These are phyloP conservation scores for Mycena kentingensis DNA, from an alignment of 768 basidiomycete species.

Conservation along the genomic window DNA sequence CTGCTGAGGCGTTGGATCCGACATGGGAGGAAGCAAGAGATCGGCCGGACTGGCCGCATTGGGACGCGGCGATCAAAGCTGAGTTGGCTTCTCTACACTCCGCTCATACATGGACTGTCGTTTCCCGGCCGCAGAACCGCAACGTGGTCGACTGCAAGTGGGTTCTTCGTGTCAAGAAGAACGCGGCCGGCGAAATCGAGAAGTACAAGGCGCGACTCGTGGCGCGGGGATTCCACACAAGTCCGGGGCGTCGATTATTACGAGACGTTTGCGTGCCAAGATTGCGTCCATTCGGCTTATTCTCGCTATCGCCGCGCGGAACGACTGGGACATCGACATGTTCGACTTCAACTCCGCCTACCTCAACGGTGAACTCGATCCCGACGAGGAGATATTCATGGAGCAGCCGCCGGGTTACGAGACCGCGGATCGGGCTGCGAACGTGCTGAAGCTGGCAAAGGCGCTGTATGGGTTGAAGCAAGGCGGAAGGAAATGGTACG, in stretches of 20 bases:
- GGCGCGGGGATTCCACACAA: constrained; percentile 39
- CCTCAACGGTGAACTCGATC: constrained; percentile 10
- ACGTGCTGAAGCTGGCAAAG: constrained; percentile 25
- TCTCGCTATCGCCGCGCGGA: constrained; percentile 30
- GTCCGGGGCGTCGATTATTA: constrained; percentile 37
- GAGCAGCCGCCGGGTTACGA: constrained; percentile 29
- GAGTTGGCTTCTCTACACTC: constrained; percentile 23
- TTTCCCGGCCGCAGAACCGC: constrained; percentile 12
- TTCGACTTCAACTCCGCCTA: constrained; percentile 20
- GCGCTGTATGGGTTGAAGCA: constrained; percentile 30
- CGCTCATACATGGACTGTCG: constrained; percentile 31
- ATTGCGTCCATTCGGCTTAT: constrained; percentile 24
- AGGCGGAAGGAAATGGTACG: constrained; percentile 25
- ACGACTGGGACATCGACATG: constrained; percentile 32
- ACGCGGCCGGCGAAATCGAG: constrained; percentile 16
- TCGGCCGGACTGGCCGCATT: constrained; percentile 29
- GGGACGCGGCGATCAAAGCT: constrained; percentile 26
- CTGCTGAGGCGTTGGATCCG: constrained; percentile 11
- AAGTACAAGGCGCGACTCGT: constrained; percentile 33
- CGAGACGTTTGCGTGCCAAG: constrained; percentile 34
- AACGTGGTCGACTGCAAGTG: background rate
- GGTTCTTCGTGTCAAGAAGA: constrained; percentile 32
- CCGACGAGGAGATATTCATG: constrained; percentile 38
- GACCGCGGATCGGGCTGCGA: background rate
- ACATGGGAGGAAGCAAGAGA: constrained; percentile 25